A percentile compares a stretch with the other conserved stretches of the same genome.
Conservation (phyloP, 2,329 filamentous ascomycete genomes). For the Sporothrix schenckii region DNA sequence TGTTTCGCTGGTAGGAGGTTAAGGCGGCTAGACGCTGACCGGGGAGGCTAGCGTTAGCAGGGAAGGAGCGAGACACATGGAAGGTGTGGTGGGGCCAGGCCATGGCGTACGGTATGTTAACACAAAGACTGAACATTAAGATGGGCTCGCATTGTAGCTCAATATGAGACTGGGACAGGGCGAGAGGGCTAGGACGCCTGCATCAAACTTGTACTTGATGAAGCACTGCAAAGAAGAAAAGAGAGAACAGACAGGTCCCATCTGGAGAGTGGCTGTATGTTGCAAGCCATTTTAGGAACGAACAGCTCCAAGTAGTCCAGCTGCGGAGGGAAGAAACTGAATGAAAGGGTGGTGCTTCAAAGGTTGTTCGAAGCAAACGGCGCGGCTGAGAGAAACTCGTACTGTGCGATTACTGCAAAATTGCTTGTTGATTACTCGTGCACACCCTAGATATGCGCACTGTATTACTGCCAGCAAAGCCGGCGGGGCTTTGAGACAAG, state of each 20-base stretch:
- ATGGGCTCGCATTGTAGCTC: neutral
- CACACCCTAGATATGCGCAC: neutral
- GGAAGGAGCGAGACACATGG: conserved; percentile 16
- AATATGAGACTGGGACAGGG: neutral
- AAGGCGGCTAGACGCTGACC: conserved; percentile 16
- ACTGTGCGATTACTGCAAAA: neutral
- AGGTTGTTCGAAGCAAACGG: conserved; percentile 26
- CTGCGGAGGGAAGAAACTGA: conserved; percentile 19
- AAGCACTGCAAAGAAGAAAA: neutral
- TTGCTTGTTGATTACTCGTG: neutral
- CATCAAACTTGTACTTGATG: neutral
- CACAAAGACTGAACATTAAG: no score
- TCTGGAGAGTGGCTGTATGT: neutral
- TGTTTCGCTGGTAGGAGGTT: neutral
- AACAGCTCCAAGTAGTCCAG: conserved; percentile 17
- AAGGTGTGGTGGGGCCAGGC: conserved; percentile 5
- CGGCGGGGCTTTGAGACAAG: neutral
- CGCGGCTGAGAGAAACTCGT: conserved; percentile 23
- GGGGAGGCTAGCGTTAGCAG: conserved; percentile 19
- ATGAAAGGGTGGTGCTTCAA: conserved; percentile 8
- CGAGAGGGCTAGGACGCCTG: neutral
- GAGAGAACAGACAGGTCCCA: neutral
- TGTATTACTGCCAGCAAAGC: neutral
- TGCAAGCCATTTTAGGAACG: conserved; percentile 10
- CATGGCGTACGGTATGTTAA: neutral